These are phyloP conservation scores for Coprinopsis sp. DNA, from an alignment of 768 basidiomycete genomes.

Conservation along the genomic window DNA sequence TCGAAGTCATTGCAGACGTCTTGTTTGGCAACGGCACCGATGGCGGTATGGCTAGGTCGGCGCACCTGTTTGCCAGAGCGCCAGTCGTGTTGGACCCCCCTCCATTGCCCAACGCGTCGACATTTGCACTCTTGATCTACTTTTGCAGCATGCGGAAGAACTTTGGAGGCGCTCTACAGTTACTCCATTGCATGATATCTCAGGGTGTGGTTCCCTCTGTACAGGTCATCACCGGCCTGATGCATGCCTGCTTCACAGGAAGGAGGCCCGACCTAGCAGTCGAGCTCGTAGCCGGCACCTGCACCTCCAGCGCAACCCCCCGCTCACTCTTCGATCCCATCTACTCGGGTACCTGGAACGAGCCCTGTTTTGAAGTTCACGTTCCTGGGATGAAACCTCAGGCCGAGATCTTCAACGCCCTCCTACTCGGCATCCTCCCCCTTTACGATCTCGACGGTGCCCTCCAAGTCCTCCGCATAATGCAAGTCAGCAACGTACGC, in stretches of 20 bases:
- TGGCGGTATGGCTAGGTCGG: neutral
- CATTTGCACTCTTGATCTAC: slow-evolving; percentile 61
- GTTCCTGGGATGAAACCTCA: slow-evolving; percentile 31
- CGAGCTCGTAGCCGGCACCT: slow-evolving; percentile 44
- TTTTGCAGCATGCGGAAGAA: slow-evolving; percentile 42
- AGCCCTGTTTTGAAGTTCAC: slow-evolving; percentile 14
- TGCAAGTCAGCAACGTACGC: slow-evolving; percentile 45
- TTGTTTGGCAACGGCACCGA: slow-evolving; percentile 10
- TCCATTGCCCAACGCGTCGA: slow-evolving; percentile 47
- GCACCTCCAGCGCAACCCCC: slow-evolving; percentile 25
- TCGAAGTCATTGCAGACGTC: slow-evolving; percentile 21
- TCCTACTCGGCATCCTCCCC: slow-evolving; percentile 47
- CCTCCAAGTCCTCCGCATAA: slow-evolving; percentile 45
- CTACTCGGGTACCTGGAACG: slow-evolving; percentile 3
- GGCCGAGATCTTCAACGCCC: slow-evolving; percentile 54
- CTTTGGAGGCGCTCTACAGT: slow-evolving; percentile 38
- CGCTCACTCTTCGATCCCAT: slow-evolving; percentile 22
- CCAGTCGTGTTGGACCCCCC: slow-evolving; percentile 3
- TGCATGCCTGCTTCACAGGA: slow-evolving; percentile 49
- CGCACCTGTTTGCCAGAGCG: neutral
- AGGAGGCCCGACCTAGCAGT: slow-evolving; percentile 48
- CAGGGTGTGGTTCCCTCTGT: slow-evolving; percentile 41
- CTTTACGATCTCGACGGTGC: slow-evolving; percentile 47
- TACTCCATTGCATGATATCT: slow-evolving; percentile 44
- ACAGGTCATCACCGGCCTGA: slow-evolving; percentile 46